Base-by-base conservation (phyloP, 2,329 filamentous ascomycete genomes). In the Penicillium thymicola region DNA sequence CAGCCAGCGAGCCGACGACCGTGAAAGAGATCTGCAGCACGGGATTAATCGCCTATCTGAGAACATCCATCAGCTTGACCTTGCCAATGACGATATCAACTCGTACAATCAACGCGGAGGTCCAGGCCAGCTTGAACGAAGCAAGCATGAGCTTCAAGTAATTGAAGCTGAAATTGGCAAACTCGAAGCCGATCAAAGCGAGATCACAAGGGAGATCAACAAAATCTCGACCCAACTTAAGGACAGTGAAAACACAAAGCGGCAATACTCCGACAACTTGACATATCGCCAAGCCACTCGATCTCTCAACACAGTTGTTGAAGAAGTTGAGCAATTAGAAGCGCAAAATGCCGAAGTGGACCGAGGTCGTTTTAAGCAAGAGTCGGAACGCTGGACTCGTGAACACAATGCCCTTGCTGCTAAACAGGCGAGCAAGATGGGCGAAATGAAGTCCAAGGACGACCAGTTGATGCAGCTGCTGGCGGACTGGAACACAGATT, bases 261-360 rank as follows among this genome's bases (percentile, higher is more conserved):
- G 90, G 66, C 92, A 90, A 61, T 96, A 99, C 65, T 81, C 81
- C 23, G 92, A 97, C 71, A 99, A 99, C 67, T 78, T 97, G 50
- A 87, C 87, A 60, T 96, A 92, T 71, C 89, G 94, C 56, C 88
- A 88, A 69, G 88, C 89, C 59, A 80, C 85, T 54, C 83, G 85
- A 53, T 82, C 87, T 37, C 80, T 97, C 2, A 82, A 89, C 41
- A 78, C 78, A 4, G 82, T 97, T 7, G 78, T 84, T 53, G 72
- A 74, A 18, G 89, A 94, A 58, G 92, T 99, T 60, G 73, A 78
- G 40, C 83, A 89, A 57, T 81, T 99, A 6, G 86, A 92, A 72
- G 81, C 82, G 11, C 87, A 91, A 60, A 90, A 94, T 69, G 92
- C 91, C 1, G 87, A 89, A 61, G 89, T 89, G 42, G 92, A 97